Evolutionary conservation across 306 rosid species (phyloP), one percentile per base, ranked within the genome.

Genomic region (Parietaria judaica): DNA sequence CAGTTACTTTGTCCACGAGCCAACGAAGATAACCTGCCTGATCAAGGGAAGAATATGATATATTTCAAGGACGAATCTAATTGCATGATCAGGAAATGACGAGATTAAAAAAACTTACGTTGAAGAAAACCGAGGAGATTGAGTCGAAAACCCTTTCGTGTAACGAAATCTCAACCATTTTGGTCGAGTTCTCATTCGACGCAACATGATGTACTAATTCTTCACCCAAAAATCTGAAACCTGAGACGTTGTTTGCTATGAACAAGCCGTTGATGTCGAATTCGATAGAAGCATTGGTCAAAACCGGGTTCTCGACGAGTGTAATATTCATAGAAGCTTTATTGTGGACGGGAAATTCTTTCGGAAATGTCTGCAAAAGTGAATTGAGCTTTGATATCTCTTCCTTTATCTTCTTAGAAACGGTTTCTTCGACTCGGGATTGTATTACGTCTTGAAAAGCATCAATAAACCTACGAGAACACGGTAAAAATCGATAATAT

Each of bases 131-230:
- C 53, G 56, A 65, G 55, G 87, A 81, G 56, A 81, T 80, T 5
- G 97, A 87, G 66, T 81, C 73, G 63, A 90, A 75, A 51, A 90
- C 84, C 49, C 70, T 66, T 83, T 87, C 96, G 59, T 87, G 94
- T 45, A 87, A 56, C 39, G 94, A 85, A 59, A 90, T 69, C 76
- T 79, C 75, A 61, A 85, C 65, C 97, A 90, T 90, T 77, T 81
- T 83, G 48, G 66, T 81, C 37, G 78, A 68, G 68, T 73, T 83
- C 31, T 23, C 31, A 31, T 74, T 75, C 73, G 77, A 76, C 53
- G 72, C 56, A 72, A 74, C 61, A 56, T 70, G 72, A 71, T 66
- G 56, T 58, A 69, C 36, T 45, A 56, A 63, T 56, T 51, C 78
- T 38, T 66, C 63, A 50, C 49, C 66, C 74, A 50, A 55, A 67